phyloP scores from a whole-genome alignment of 2,329 filamentous ascomycete genomes.

The Verticillium alfalfae region DNA sequence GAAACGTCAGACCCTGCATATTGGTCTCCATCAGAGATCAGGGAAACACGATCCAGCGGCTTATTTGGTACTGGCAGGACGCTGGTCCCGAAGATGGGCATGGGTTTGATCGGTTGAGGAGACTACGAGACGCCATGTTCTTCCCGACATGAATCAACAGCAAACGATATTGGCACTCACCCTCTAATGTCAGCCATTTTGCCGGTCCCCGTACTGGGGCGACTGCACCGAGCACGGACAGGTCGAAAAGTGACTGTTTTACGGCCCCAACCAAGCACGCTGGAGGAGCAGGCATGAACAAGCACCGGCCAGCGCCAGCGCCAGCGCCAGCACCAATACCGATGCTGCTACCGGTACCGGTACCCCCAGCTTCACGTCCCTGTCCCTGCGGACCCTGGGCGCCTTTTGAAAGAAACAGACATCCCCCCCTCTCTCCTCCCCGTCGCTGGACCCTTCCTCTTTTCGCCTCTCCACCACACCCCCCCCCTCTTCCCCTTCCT shows the following conservation, averaged over 20 bases:
- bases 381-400: not conserved
- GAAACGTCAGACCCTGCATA: not conserved
- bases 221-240: not conserved
- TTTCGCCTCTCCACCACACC: slow-evolving; percentile 1
- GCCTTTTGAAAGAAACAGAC: not conserved
- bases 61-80: no score
- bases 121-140: not conserved
- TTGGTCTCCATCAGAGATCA: not conserved
- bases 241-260: not conserved
- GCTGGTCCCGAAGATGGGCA: not conserved
- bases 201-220: not conserved
- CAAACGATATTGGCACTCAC: not conserved
- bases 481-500: slow-evolving; percentile 2
- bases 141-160: not conserved
- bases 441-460: slow-evolving; percentile 5
- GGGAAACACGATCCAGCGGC: not conserved
- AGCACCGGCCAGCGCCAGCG: not conserved
- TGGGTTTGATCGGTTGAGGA: not conserved
- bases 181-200: not conserved
- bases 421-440: not conserved
- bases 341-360: not conserved
- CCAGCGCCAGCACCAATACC: not conserved
- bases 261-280: no score
- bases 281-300: not conserved
- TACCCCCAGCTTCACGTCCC: not conserved